phyloP scores from a whole-genome alignment of 179 eudicot species.

The Camellia oleifera region DNA sequence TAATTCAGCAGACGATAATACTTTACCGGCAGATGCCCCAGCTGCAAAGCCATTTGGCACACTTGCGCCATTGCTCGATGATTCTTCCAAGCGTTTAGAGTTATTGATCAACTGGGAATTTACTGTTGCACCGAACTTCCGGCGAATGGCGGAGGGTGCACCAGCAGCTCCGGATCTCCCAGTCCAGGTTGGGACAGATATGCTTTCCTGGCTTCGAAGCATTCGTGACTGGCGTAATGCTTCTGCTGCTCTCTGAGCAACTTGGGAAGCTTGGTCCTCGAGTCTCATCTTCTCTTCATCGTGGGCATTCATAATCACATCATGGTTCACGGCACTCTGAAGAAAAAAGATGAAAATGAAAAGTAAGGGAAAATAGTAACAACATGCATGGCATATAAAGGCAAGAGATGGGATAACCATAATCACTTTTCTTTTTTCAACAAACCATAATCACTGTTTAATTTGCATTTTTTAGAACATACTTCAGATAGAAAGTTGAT shows the following conservation, averaged over 20 bases:
- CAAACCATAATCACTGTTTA: background rate
- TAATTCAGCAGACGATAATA: slow-evolving; percentile 79
- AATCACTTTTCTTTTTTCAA: too few relatives aligned
- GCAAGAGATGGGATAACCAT: background rate
- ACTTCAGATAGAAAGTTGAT: background rate
- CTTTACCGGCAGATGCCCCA: slow-evolving; percentile 86
- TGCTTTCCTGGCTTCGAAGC: slow-evolving; percentile 73
- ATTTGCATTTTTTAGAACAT: background rate
- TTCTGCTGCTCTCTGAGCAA: slow-evolving; percentile 97
- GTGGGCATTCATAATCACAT: slow-evolving; percentile 84
- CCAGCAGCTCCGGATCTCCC: slow-evolving; percentile 94
- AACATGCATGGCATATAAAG: background rate
- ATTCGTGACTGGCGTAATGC: slow-evolving; percentile 88
- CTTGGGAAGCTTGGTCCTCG: slow-evolving; percentile 82
- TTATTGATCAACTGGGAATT: slow-evolving; percentile 51
- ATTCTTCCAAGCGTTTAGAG: slow-evolving; percentile 31
- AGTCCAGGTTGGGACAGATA: slow-evolving; percentile 92
- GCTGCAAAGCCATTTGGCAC: slow-evolving; percentile 45
- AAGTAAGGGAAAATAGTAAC: background rate
- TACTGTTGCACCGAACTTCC: slow-evolving; percentile 83
- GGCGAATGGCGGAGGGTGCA: slow-evolving; percentile 72
- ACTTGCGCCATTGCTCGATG: slow-evolving; percentile 27
- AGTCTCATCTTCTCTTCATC: slow-evolving; percentile 82
- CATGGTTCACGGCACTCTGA: slow-evolving; percentile 97
- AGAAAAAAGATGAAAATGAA: slow-evolving; percentile 9